A percentile compares a stretch with the other conserved stretches of the same genome.
phyloP scores from a whole-genome alignment of 768 basidiomycete genomes.

The Amanita thiersii region DNA sequence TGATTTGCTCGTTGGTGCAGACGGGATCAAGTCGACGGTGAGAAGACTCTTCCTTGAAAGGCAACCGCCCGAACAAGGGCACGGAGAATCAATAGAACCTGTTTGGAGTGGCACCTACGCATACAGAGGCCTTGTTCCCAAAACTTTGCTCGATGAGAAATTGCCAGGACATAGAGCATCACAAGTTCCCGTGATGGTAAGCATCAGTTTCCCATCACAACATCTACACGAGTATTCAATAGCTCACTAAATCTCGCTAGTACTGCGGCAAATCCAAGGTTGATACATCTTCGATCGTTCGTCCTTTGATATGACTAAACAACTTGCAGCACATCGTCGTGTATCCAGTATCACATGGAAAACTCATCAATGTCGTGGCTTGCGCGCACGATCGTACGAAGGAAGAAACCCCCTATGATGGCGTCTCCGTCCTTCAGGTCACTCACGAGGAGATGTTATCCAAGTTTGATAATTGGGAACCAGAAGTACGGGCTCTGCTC shows the following conservation, averaged over 20 bases:
- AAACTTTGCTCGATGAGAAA: constrained; percentile 15
- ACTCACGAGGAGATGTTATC: constrained; percentile 1
- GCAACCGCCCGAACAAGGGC: neutral
- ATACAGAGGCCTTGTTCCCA: constrained; percentile 28
- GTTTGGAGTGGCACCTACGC: constrained; percentile 29
- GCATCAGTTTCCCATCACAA: neutral
- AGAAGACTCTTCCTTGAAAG: constrained; percentile 6
- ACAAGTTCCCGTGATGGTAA: constrained; percentile 18
- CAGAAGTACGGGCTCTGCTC: constrained; percentile 7
- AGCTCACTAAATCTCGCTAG: constrained; percentile 9
- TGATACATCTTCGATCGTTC: neutral
- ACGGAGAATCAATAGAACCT: constrained; percentile 19
- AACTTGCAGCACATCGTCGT: constrained; percentile 35
- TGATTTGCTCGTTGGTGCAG: constrained; percentile 32
- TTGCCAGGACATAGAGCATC: constrained; percentile 17
- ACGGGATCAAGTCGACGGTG: constrained; percentile 25
- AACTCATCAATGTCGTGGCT: constrained; percentile 41
- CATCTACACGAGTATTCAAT: neutral
- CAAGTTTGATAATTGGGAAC: constrained; percentile 2
- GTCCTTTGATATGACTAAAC: neutral
- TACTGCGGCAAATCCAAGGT: constrained; percentile 25
- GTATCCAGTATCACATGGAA: constrained; percentile 43
- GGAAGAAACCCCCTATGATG: constrained; percentile 5
- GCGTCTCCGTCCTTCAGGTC: neutral
- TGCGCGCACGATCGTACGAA: constrained; percentile 14